Evolutionary conservation across 176 grass and related monocot species (phyloP).

Genomic region (Oropetium thomaeum): DNA sequence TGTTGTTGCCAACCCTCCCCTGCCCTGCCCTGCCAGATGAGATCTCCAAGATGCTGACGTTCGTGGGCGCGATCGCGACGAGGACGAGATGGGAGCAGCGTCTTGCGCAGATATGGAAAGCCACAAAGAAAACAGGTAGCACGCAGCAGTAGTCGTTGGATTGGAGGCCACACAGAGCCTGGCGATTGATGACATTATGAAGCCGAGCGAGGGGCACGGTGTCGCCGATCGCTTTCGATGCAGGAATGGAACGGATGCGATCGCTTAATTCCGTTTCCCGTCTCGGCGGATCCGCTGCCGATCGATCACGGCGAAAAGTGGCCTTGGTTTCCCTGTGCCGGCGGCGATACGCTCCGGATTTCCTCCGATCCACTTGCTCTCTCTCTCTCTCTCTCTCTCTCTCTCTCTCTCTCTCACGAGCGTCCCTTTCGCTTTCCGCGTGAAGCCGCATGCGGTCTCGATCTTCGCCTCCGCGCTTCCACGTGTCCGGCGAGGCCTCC

Average conservation of each 20-base stretch:
- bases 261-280: background rate
- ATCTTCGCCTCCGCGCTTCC: background rate
- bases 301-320: slow-evolving; percentile 6
- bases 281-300: background rate
- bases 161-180: too few species aligned
- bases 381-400: too few species aligned
- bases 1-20: too few species aligned
- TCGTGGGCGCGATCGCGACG: too few species aligned
- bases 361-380: background rate
- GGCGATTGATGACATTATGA: too few species aligned
- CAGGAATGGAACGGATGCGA: background rate
- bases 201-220: too few species aligned
- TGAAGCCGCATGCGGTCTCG: background rate
- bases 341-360: background rate
- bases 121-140: too few species aligned
- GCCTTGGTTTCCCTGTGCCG: background rate
- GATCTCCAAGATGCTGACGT: too few species aligned
- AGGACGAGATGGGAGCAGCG: too few species aligned
- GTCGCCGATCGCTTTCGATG: background rate
- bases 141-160: too few species aligned
- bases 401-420: background rate
- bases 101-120: too few species aligned
- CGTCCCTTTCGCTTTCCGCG: background rate
- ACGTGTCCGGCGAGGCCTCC: background rate
- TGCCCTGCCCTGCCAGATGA: too few species aligned